phyloP scores from a whole-genome alignment of 2,329 filamentous ascomycete genomes.

The Aspergillus aculeatus region DNA sequence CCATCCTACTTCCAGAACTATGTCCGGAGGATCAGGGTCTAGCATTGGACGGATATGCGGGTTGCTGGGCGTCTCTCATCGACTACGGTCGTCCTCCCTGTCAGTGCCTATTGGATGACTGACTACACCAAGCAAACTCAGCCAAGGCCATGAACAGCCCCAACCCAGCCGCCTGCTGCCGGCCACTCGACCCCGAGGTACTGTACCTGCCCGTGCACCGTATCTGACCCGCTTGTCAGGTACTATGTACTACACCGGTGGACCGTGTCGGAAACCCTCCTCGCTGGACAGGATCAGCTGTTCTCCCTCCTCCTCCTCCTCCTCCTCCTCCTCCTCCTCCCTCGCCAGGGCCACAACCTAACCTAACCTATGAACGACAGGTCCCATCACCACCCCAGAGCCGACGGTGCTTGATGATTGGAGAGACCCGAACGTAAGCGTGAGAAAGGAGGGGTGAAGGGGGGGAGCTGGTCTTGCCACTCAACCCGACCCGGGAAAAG shows the following conservation, averaged over 20 bases:
- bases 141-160: background rate
- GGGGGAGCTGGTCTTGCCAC: background rate
- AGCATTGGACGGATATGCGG: background rate
- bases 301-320: background rate
- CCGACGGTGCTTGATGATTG: background rate
- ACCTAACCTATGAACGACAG: background rate
- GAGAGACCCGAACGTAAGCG: background rate
- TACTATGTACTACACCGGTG: background rate
- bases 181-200: background rate
- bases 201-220: background rate
- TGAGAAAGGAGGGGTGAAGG: background rate
- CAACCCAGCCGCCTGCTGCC: background rate
- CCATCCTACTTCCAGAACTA: too few species aligned
- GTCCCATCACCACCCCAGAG: background rate
- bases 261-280: background rate
- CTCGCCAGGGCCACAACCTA: background rate
- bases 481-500: background rate
- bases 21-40: too few species aligned
- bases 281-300: background rate
- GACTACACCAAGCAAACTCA: background rate
- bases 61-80: background rate
- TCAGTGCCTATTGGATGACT: background rate
- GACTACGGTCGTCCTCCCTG: too few species aligned
- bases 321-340: background rate
- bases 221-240: background rate